A percentile compares a stretch with the other conserved stretches of the same genome.
These are phyloP conservation scores for Saccharomycopsis hybrid DNA, from an alignment of 1,139 yeast genomes.

Conservation along the genomic window DNA sequence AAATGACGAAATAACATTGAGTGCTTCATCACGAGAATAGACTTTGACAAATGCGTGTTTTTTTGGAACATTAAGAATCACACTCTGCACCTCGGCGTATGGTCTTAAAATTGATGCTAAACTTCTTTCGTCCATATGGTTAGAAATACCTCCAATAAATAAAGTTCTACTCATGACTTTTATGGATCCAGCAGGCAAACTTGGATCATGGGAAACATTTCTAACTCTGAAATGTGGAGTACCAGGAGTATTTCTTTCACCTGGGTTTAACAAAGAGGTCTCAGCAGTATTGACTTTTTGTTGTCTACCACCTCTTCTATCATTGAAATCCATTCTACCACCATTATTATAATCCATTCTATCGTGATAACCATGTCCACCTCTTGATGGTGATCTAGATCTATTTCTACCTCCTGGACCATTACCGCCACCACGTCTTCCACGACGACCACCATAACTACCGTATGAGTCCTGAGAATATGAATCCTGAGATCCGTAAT, in stretches of 20 bases:
- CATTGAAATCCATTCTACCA: too few relatives aligned
- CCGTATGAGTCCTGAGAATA: too few relatives aligned
- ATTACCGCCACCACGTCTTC: conserved; percentile 25
- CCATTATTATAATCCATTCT: neutral
- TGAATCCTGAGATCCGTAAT: too few relatives aligned
- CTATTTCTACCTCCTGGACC: conserved; percentile 21
- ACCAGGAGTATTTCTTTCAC: conserved; percentile 62
- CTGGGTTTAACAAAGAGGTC: conserved; percentile 32
- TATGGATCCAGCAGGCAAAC: conserved; percentile 72
- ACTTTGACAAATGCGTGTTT: conserved; percentile 95
- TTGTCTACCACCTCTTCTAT: conserved; percentile 2
- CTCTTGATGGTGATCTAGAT: conserved; percentile 27
- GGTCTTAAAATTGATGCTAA: conserved; percentile 60
- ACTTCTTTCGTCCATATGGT: conserved; percentile 68
- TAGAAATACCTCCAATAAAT: conserved; percentile 91
- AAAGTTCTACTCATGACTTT: conserved; percentile 85
- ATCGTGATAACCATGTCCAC: conserved; percentile 18
- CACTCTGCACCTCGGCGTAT: conserved; percentile 89
- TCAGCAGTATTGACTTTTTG: conserved; percentile 13
- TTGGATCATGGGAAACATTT: conserved; percentile 60
- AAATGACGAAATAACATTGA: conserved; percentile 57
- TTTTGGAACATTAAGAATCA: conserved; percentile 78
- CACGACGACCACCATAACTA: conserved; percentile 13
- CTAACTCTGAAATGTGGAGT: conserved; percentile 70
- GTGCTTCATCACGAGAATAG: conserved; percentile 93